Evolutionary conservation across 768 basidiomycete genomes (phyloP).

Genomic region (Mycena amicta): DNA sequence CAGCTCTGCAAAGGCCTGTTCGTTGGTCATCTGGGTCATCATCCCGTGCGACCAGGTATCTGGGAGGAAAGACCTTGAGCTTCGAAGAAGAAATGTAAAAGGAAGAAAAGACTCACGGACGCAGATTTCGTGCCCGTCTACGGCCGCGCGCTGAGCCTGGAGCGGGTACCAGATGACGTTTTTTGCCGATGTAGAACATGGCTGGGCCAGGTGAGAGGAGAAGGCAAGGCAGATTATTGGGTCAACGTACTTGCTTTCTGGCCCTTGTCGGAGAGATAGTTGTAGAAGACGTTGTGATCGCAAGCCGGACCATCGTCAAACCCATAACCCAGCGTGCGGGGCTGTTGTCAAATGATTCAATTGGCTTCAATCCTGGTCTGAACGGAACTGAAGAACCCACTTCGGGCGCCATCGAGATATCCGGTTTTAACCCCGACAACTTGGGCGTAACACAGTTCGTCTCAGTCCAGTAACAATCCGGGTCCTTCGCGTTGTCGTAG

Average conservation of each 20-base stretch:
- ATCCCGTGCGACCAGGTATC: conserved; percentile 60
- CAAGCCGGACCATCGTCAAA: conserved; percentile 72
- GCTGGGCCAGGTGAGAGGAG: conserved; percentile 34
- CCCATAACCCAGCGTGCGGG: conserved; percentile 57
- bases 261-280: conserved; percentile 50
- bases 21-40: conserved; percentile 62
- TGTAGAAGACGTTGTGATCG: conserved; percentile 64
- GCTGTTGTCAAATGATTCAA: conserved; percentile 32
- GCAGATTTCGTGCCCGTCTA: conserved; percentile 62
- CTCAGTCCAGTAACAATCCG: conserved; percentile 43
- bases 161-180: conserved; percentile 59
- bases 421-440: conserved; percentile 40
- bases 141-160: conserved; percentile 54
- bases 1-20: conserved; percentile 75
- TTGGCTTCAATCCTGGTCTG: background rate
- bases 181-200: conserved; percentile 65
- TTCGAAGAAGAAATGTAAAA: background rate
- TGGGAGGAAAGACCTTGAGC: conserved; percentile 16
- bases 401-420: conserved; percentile 53
- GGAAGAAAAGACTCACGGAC: conserved; percentile 46
- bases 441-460: conserved; percentile 52
- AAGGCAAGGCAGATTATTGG: background rate
- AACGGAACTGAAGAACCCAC: conserved; percentile 26
- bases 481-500: conserved; percentile 8
- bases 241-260: conserved; percentile 63